Percentiles rank a stretch among this genome's conserved stretches.
These are phyloP conservation scores for Chaetomium tenue DNA, from an alignment of 495 filamentous ascomycete genomes.

Conservation along the genomic window DNA sequence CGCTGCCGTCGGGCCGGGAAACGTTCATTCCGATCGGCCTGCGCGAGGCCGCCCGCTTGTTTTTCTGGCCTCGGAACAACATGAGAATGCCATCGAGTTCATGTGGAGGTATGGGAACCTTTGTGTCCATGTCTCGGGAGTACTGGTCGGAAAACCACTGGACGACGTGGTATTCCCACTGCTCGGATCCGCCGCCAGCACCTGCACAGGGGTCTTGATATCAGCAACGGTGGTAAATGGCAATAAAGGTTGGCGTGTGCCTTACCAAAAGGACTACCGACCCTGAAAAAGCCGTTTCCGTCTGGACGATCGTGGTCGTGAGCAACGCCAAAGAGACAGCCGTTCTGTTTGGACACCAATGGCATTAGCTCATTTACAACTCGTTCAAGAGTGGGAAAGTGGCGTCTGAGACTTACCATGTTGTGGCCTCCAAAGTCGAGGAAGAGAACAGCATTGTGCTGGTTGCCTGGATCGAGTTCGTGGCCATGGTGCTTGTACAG, in stretches of 20 bases:
- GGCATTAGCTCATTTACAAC: neutral
- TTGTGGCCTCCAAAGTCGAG: conserved; percentile 7
- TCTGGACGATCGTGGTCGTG: neutral
- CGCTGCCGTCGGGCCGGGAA: no score
- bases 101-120: neutral
- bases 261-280: conserved; percentile 1
- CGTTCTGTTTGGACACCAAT: neutral
- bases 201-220: neutral
- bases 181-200: neutral
- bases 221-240: neutral
- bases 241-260: neutral
- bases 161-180: neutral
- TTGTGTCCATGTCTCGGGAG: neutral
- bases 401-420: no score
- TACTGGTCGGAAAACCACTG: neutral
- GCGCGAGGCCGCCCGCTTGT: neutral
- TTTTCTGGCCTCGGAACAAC: neutral
- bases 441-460: neutral
- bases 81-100: neutral
- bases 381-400: neutral
- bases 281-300: conserved; percentile 1
- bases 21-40: neutral
- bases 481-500: neutral
- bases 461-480: neutral
- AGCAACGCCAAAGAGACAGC: neutral